Evolutionary conservation across 345 rosid genomes (phyloP), one percentile per base, ranked within the genome.

Genomic region (Populus simonii): DNA sequence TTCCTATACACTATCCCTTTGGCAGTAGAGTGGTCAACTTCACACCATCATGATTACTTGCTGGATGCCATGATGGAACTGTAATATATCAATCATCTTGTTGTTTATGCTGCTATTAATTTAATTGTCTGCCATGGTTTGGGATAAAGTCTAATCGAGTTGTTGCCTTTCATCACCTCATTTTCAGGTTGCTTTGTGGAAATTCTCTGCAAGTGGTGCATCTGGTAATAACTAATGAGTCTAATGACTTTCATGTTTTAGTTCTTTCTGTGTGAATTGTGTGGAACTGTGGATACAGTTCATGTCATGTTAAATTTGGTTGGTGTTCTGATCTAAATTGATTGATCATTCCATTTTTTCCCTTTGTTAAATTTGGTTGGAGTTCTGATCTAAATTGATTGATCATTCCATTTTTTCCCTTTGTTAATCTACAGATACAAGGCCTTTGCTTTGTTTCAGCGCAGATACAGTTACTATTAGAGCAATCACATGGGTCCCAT

Each of bases 51-150:
- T 75, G 93, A 96, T 80, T 89, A 85, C 93, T 93, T 76, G 98
- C 86, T 82, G 99, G 99, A 71, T 93, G 98, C 89, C 98, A 96
- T 74, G 98, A 93, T 82, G 98, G 98, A 83, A 89, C 85, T 85
- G 99, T 93, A 89, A 78, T 70, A 5, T 72, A 8, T 57, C 70
- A 70, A 53, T 66, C 36, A 12, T 63, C 22, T 61, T 31, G 25
- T 55, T 74, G 68, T 80, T 82, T 31, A 16, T 74, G 22, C 57
- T 16, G 53, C 15, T 70, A n/a, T 18, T 53, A 15, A 63, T 74
- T 20, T 66, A 75, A 29, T 57, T 55, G 27, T 68, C 23, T 51
- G 36, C 23, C 8, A 2, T n/a, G 20, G 23, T 53, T 53, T 18
- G n/a, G 59, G 59, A n/a, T 22, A 53, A 53, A 53, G 59, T 55